Percentiles rank a stretch among this genome's conserved stretches.
These are phyloP conservation scores for Geotrichum cucujoidarum DNA, from an alignment of 1,139 yeast species.

Conservation along the genomic window DNA sequence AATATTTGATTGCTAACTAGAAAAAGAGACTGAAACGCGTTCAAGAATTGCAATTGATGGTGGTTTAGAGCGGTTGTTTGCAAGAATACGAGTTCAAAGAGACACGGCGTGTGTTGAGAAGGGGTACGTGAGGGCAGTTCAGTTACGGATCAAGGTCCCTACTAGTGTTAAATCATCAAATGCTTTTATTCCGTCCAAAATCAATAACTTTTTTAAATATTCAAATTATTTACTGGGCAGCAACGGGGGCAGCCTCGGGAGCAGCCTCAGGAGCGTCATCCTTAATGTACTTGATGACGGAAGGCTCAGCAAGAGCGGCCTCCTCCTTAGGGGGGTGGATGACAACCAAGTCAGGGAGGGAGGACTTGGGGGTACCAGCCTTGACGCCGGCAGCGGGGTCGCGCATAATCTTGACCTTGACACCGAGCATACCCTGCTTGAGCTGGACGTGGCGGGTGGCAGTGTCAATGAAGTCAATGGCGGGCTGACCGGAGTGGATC, in stretches of 20 bases:
- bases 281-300: constrained; percentile 46
- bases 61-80: too few relatives aligned
- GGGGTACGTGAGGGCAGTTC: too few relatives aligned
- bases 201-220: too few relatives aligned
- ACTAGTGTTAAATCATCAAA: too few relatives aligned
- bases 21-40: too few relatives aligned
- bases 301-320: constrained; percentile 79
- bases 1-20: too few relatives aligned
- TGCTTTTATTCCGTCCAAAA: too few relatives aligned
- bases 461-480: constrained; percentile 94
- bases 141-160: too few relatives aligned
- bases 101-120: too few relatives aligned
- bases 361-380: constrained; percentile 75
- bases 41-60: too few relatives aligned
- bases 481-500: constrained; percentile 99
- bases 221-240: constrained; percentile 17
- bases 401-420: constrained; percentile 98
- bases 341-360: constrained; percentile 94
- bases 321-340: constrained; percentile 98
- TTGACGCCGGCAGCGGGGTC: constrained; percentile 87
- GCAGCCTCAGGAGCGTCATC: constrained; percentile 27
- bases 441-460: constrained; percentile 99
- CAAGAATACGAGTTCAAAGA: too few relatives aligned
- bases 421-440: constrained; percentile 99
- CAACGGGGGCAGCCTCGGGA: constrained; percentile 22